Evolutionary conservation across 176 grass and related monocot genomes (phyloP).

Genomic region (Tuctoria greenei): DNA sequence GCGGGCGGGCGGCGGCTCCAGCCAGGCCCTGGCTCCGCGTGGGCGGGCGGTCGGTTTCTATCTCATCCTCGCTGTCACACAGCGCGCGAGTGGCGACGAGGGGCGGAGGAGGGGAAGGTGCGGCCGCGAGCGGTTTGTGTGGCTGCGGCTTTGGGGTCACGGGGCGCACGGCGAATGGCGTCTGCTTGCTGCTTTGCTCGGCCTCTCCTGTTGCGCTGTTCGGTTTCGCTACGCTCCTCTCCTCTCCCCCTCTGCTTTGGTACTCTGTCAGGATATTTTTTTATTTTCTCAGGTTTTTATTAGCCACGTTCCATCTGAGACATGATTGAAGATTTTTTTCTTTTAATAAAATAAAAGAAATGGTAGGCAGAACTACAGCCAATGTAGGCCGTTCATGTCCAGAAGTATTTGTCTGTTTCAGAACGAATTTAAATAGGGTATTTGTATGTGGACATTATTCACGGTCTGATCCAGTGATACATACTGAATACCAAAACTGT

Average conservation of each 20-base stretch:
- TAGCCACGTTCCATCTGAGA: not conserved
- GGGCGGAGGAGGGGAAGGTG: not conserved
- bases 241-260: not conserved
- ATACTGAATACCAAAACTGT: not conserved
- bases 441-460: not conserved
- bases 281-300: constrained; percentile 5
- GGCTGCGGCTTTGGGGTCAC: constrained; percentile 42
- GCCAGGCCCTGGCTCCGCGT: constrained; percentile 25
- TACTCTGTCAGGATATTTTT: constrained; percentile 22
- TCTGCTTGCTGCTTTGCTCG: constrained; percentile 24
- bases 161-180: not conserved
- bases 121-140: constrained; percentile 44
- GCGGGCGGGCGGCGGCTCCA: not conserved
- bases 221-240: not conserved
- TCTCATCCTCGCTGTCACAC: constrained; percentile 47
- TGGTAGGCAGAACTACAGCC: not conserved
- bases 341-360: not conserved
- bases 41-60: constrained; percentile 16
- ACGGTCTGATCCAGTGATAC: not conserved
- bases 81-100: constrained; percentile 36
- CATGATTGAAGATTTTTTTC: constrained; percentile 5
- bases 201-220: constrained; percentile 5
- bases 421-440: not conserved
- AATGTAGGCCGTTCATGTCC: constrained; percentile 10
- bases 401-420: constrained; percentile 1